These are phyloP conservation scores for Capillidium heterosporum DNA, from an alignment of 371 early-diverging fungal species.

Conservation along the genomic window DNA sequence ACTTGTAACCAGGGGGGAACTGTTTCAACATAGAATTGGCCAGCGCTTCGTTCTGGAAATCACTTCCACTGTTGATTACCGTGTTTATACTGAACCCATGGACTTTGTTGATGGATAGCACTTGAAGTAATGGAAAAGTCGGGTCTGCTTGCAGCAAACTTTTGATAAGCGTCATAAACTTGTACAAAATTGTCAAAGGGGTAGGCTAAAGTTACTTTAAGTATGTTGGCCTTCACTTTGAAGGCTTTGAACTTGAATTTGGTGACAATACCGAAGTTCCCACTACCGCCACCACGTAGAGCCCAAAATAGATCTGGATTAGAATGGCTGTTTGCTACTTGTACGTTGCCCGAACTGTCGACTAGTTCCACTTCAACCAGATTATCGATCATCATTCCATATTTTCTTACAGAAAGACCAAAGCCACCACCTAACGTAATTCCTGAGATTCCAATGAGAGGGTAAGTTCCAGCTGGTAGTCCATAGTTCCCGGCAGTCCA, in stretches of 20 bases:
- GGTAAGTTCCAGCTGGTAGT: conserved; percentile 18
- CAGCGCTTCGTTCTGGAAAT: too few species aligned
- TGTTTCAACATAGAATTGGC: neutral
- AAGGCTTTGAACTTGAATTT: conserved; percentile 13
- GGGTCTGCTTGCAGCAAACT: neutral
- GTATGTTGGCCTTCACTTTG: conserved; percentile 12
- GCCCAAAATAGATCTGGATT: conserved; percentile 35
- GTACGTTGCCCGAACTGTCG: conserved; percentile 20
- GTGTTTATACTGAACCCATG: neutral
- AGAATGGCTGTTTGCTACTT: conserved; percentile 16
- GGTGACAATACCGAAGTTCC: conserved; percentile 31
- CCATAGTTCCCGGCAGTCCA: conserved; percentile 15
- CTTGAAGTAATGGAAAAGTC: neutral
- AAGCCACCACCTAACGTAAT: conserved; percentile 22
- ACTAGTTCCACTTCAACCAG: conserved; percentile 25
- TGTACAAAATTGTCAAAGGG: neutral
- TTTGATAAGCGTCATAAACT: neutral
- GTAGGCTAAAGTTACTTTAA: neutral
- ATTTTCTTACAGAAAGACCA: conserved; percentile 20
- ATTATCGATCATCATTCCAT: conserved; percentile 22
- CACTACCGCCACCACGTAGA: conserved; percentile 37
- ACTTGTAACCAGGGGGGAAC: neutral
- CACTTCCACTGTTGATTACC: neutral
- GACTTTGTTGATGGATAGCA: neutral
- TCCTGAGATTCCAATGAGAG: conserved; percentile 17